Evolutionary conservation across 768 basidiomycete genomes (phyloP).

Genomic region (Tulasnella sp.): DNA sequence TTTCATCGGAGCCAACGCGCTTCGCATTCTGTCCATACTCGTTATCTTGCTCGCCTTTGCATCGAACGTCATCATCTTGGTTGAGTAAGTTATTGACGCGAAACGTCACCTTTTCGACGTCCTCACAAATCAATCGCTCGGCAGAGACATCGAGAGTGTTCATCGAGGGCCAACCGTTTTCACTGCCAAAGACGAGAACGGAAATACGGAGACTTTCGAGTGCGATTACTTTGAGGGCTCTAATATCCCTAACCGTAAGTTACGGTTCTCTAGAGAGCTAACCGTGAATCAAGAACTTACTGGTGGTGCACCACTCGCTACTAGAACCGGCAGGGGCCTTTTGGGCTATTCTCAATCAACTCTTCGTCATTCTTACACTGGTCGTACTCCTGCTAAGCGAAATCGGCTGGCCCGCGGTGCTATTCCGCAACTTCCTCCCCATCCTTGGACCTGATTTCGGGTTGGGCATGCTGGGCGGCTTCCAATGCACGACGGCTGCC

Average conservation of each 20-base stretch:
- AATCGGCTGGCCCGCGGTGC: slow-evolving; percentile 61
- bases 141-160: slow-evolving; percentile 55
- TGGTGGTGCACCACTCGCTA: neutral
- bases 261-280: neutral
- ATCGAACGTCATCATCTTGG: slow-evolving; percentile 19
- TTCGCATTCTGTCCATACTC: slow-evolving; percentile 70
- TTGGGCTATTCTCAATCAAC: slow-evolving; percentile 80
- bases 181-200: slow-evolving; percentile 22
- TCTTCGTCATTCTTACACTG: slow-evolving; percentile 79
- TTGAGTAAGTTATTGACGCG: slow-evolving; percentile 26
- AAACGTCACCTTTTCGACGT: neutral
- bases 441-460: slow-evolving; percentile 77
- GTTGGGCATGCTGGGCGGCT: slow-evolving; percentile 73
- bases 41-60: slow-evolving; percentile 68
- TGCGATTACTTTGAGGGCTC: slow-evolving; percentile 76
- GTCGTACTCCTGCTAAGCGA: slow-evolving; percentile 75
- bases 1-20: slow-evolving; percentile 68
- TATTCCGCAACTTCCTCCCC: slow-evolving; percentile 80
- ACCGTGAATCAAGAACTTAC: neutral
- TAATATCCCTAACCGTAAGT: slow-evolving; percentile 29
- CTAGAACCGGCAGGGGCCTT: slow-evolving; percentile 69
- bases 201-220: slow-evolving; percentile 32
- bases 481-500: slow-evolving; percentile 69
- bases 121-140: slow-evolving; percentile 21
- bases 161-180: slow-evolving; percentile 32